Base-by-base conservation (phyloP, 257 asterid species). In the Linderniella brevidens region DNA sequence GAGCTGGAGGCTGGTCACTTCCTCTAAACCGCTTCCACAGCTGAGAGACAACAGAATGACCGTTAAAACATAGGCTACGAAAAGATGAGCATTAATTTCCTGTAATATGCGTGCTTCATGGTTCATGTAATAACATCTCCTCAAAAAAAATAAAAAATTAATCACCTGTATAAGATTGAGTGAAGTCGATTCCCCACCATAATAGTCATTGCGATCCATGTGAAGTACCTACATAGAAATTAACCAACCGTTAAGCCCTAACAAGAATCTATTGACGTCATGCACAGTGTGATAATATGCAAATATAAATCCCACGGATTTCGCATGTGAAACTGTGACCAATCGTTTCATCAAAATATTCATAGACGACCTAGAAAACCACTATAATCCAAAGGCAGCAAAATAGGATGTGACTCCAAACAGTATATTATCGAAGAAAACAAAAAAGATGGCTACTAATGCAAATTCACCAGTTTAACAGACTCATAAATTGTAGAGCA, bases 21-120 rank as follows among this genome's bases (percentile, higher is more conserved):
- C 97, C 97, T 65, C 78, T 78, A 65, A 83, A 80, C 67, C 87
- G 74, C 77, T 88, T 83, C 92, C 88, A 83, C 9, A 83, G 61
- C 95, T 70, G 67, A 32, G 49, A 11, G 25, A 51, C 46, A 19
- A 46, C 46, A 46, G 57, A 37, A 18, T 36, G 36, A 45, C 46
- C 38, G 9, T 55, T 17, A 45, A 17, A 37, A 35, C 35, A 37
- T 15, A 46, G 16, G 29, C 8, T 37, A 49, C 32, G 16, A 13
- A 19, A 40, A n/a, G n/a, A n/a, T n/a, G n/a, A n/a, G n/a, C n/a
- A n/a, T n/a, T n/a, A n/a, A n/a, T n/a, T n/a, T n/a, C n/a, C n/a
- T n/a, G n/a, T n/a, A n/a, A n/a, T n/a, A n/a, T n/a, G n/a, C n/a
- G n/a, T n/a, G n/a, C n/a, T n/a, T n/a, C n/a, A n/a, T n/a, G n/a